Base-by-base conservation (phyloP, 2,329 filamentous ascomycete species). In the Xylariaceae sp. region DNA sequence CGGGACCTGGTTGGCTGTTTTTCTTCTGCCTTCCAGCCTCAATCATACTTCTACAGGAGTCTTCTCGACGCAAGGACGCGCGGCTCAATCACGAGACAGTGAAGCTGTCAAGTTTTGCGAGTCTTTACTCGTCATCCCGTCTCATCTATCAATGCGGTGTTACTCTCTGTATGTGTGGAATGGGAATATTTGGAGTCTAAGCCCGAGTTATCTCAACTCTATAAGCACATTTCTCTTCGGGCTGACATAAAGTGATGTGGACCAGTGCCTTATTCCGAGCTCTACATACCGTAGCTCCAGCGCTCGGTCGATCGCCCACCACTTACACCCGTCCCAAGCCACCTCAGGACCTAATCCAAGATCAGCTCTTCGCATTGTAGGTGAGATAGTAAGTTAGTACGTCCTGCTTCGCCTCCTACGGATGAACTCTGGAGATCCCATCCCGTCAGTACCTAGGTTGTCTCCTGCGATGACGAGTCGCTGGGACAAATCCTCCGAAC, bases 381-480 rank as follows among this genome's bases (percentile, higher is more conserved):
- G 7, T 28, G 22, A 28, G 22, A 28, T 28, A n/a, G 22, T 28
- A 28, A 28, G 22, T 28, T 4, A 28, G 22, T 28, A 28, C 22
- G 22, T 28, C 7, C 22, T 31, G 28, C 45, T 41, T 52, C 42
- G 31, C 31, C 36, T 19, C 22, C 42, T 47, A 36, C 14, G 22
- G 7, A 28, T 28, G 4, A 28, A 28, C 22, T n/a, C 38, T 17
- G 39, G 49, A 38, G 41, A 45, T 45, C 47, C 50, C 40, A 31
- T 17, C 47, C 50, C 40, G 18, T 17, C 36, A 39, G 12, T 44
- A 18, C 28, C n/a, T n/a, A n/a, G n/a, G n/a, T n/a, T n/a, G 43
- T 36, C 40, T 47, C 31, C 18, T 19, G n/a, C 17, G 53, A 55
- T 53, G 60, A 63, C 60, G 60, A 62, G 55, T 50, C 34, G 48